Percentiles rank a stretch among this genome's conserved stretches.
These are phyloP conservation scores for Baorangia bicolor DNA, from an alignment of 768 basidiomycete genomes.

Conservation along the genomic window DNA sequence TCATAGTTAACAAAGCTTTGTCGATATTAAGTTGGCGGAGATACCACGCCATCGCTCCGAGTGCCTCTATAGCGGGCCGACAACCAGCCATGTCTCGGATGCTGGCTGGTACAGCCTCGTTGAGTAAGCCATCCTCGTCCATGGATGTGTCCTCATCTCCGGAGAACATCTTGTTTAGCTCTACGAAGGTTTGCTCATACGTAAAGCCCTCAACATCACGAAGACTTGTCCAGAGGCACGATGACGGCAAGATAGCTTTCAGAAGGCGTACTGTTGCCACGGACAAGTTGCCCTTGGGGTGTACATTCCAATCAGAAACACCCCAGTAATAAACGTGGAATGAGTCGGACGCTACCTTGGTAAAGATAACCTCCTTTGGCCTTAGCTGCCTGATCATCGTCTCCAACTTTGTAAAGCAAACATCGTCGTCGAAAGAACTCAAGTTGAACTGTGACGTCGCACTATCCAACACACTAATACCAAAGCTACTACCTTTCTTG, in stretches of 20 bases:
- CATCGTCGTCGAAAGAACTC: slow-evolving; percentile 87
- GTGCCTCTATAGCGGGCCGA: slow-evolving; percentile 70
- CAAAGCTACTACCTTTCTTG: slow-evolving; percentile 60
- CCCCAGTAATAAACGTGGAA: background rate
- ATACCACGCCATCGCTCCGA: slow-evolving; percentile 95
- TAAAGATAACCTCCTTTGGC: slow-evolving; percentile 88
- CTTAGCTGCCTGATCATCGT: slow-evolving; percentile 89
- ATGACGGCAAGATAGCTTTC: slow-evolving; percentile 73
- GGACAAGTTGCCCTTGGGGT: slow-evolving; percentile 75
- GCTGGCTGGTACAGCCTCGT: slow-evolving; percentile 55
- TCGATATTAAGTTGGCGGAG: slow-evolving; percentile 93
- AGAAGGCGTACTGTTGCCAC: slow-evolving; percentile 80
- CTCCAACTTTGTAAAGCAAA: slow-evolving; percentile 89
- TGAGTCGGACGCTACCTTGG: slow-evolving; percentile 57
- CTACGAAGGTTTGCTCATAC: slow-evolving; percentile 67
- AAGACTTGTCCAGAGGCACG: slow-evolving; percentile 87
- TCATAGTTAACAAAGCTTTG: slow-evolving; percentile 92
- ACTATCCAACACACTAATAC: slow-evolving; percentile 89
- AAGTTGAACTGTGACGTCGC: slow-evolving; percentile 95
- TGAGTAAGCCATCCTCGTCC: slow-evolving; percentile 42
- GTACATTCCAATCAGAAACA: background rate
- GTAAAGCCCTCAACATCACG: slow-evolving; percentile 79
- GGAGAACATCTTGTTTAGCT: slow-evolving; percentile 67
- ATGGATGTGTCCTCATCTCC: slow-evolving; percentile 43
- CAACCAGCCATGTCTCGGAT: slow-evolving; percentile 73